phyloP scores from a whole-genome alignment of 257 asterid genomes.

The Datura wrightii region DNA sequence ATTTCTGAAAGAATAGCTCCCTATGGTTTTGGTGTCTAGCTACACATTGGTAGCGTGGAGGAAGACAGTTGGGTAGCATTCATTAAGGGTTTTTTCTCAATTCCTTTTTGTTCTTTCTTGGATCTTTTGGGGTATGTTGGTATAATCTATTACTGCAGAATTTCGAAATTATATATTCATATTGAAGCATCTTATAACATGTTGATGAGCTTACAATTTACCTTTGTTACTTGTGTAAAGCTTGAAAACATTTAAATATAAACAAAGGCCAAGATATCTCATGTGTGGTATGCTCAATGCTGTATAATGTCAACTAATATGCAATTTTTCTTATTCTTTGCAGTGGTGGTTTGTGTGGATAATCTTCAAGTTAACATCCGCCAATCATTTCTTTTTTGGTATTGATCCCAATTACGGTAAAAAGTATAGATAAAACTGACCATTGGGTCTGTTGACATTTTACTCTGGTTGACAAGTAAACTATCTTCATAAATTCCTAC shows the following conservation, averaged over 20 bases:
- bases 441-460: constrained; percentile 69
- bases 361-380: constrained; percentile 67
- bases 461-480: constrained; percentile 76
- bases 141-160: neutral
- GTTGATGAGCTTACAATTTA: neutral
- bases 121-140: neutral
- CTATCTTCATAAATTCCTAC: constrained; percentile 54
- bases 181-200: neutral
- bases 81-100: neutral
- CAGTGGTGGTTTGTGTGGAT: constrained; percentile 93
- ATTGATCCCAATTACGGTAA: constrained; percentile 63
- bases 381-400: constrained; percentile 62
- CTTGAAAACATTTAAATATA: neutral
- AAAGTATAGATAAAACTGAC: constrained; percentile 44
- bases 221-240: neutral
- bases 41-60: constrained; percentile 7
- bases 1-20: constrained; percentile 14
- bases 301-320: constrained; percentile 7
- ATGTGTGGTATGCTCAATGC: neutral
- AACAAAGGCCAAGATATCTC: neutral
- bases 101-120: neutral
- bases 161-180: neutral
- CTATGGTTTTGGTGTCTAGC: constrained; percentile 14
- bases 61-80: neutral
- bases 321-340: constrained; percentile 12